phyloP scores from a whole-genome alignment of 768 basidiomycete species.

The Termitomyces sp. region DNA sequence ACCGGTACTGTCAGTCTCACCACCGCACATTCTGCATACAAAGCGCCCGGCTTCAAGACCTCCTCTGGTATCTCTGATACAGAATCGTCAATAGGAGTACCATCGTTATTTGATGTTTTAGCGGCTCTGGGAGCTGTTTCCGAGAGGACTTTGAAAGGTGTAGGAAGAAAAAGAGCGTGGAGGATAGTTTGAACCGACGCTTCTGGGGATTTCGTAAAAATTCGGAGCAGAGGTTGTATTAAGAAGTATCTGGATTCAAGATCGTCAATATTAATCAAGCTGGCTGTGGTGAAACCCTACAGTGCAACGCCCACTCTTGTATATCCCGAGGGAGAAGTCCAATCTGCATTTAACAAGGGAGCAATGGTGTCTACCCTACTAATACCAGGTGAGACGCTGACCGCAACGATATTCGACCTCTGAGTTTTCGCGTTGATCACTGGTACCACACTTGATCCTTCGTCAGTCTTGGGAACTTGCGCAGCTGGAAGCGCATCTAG shows the following conservation, averaged over 20 bases:
- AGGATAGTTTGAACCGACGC: constrained; percentile 73
- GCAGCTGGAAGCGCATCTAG: constrained; percentile 77
- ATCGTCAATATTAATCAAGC: neutral
- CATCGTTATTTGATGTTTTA: constrained; percentile 1
- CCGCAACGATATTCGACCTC: constrained; percentile 72
- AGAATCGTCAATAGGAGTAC: constrained; percentile 14
- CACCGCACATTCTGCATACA: constrained; percentile 76
- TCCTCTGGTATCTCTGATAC: constrained; percentile 44
- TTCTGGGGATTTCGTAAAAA: constrained; percentile 67
- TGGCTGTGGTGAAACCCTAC: constrained; percentile 38
- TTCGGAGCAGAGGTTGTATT: constrained; percentile 60
- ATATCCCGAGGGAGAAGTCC: constrained; percentile 30
- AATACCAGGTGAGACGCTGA: constrained; percentile 75
- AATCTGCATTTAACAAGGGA: constrained; percentile 48
- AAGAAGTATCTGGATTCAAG: constrained; percentile 53
- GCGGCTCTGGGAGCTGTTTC: constrained; percentile 17
- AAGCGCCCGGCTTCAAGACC: constrained; percentile 71
- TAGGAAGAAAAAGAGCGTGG: constrained; percentile 79
- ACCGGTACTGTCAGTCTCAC: constrained; percentile 42
- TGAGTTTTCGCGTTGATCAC: constrained; percentile 39
- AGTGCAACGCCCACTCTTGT: constrained; percentile 44
- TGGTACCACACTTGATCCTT: constrained; percentile 32
- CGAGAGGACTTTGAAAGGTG: constrained; percentile 61
- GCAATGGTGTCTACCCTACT: constrained; percentile 69
- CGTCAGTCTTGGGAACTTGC: constrained; percentile 44